phyloP scores from a whole-genome alignment of 2,329 filamentous ascomycete species.

The Epichloe aotearoae region DNA sequence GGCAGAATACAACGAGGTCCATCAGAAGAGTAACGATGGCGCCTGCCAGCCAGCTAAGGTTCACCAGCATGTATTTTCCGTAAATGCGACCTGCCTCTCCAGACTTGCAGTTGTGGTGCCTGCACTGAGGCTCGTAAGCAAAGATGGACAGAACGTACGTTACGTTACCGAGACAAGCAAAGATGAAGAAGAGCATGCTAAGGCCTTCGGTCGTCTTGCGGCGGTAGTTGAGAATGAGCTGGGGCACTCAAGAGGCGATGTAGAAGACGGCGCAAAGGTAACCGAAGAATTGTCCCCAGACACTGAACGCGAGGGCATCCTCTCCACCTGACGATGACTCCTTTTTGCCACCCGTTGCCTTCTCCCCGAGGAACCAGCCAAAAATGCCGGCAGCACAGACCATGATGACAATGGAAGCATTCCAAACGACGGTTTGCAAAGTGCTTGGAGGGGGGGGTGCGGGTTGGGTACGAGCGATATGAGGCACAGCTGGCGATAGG shows the following conservation, averaged over 20 bases:
- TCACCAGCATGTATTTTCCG: slow-evolving; percentile 72
- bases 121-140: slow-evolving; percentile 69
- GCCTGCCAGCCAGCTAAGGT: slow-evolving; percentile 79
- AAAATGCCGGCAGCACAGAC: slow-evolving; percentile 72
- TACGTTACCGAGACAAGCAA: slow-evolving; percentile 88
- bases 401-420: slow-evolving; percentile 60
- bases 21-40: slow-evolving; percentile 78
- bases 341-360: slow-evolving; percentile 26
- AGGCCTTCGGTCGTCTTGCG: slow-evolving; percentile 90
- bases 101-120: slow-evolving; percentile 37
- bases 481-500: slow-evolving; percentile 70
- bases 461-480: slow-evolving; percentile 39
- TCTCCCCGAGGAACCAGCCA: slow-evolving; percentile 63
- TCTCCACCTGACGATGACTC: slow-evolving; percentile 26
- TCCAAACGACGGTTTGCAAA: slow-evolving; percentile 54
- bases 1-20: slow-evolving; percentile 75
- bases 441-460: slow-evolving; percentile 35
- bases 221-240: slow-evolving; percentile 82
- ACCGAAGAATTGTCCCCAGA: slow-evolving; percentile 79
- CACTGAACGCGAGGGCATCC: slow-evolving; percentile 50
- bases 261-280: slow-evolving; percentile 86
- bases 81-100: slow-evolving; percentile 60
- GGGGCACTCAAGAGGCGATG: slow-evolving; percentile 77
- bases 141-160: slow-evolving; percentile 89
- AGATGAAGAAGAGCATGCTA: slow-evolving; percentile 88